Evolutionary conservation across 805 yeast species (phyloP).

Genomic region (Wickerhamomyces chambardii): DNA sequence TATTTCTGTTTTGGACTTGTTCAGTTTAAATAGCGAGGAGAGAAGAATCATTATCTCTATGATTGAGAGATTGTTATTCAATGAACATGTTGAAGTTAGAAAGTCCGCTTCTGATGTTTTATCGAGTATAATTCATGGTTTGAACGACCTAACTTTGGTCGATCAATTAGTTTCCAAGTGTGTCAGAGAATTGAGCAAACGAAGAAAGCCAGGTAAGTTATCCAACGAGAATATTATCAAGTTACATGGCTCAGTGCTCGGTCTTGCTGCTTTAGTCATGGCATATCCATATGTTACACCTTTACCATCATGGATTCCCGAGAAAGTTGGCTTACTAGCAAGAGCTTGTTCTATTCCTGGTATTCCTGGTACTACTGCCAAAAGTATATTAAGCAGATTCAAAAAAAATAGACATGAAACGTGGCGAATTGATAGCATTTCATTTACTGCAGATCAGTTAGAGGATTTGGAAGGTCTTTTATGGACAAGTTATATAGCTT

Average conservation of each 20-base stretch:
- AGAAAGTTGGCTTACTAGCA: constrained; percentile 59
- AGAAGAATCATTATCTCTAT: constrained; percentile 39
- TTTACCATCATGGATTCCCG: constrained; percentile 86
- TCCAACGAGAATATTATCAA: constrained; percentile 32
- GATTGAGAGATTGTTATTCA: constrained; percentile 45
- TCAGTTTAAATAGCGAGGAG: constrained; percentile 39
- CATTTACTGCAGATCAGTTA: constrained; percentile 68
- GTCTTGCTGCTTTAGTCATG: constrained; percentile 77
- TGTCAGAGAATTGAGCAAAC: constrained; percentile 33
- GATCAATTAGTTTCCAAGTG: background rate
- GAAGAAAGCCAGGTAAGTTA: constrained; percentile 24
- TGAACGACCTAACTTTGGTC: constrained; percentile 13
- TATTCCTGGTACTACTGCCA: constrained; percentile 74
- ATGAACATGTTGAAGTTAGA: constrained; percentile 65
- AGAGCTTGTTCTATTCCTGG: constrained; percentile 71
- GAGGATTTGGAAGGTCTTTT: constrained; percentile 92
- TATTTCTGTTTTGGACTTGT: constrained; percentile 33
- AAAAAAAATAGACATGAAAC: constrained; percentile 92
- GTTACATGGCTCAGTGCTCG: constrained; percentile 82
- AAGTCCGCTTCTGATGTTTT: constrained; percentile 63
- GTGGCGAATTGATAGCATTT: constrained; percentile 83
- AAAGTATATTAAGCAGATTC: constrained; percentile 71
- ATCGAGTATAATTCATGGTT: constrained; percentile 64
- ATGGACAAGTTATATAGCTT: constrained; percentile 88
- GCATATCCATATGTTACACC: constrained; percentile 92